Conservation (phyloP, 1,284 basidiomycete species). For the Ceratorhiza oryzae-sativae region DNA sequence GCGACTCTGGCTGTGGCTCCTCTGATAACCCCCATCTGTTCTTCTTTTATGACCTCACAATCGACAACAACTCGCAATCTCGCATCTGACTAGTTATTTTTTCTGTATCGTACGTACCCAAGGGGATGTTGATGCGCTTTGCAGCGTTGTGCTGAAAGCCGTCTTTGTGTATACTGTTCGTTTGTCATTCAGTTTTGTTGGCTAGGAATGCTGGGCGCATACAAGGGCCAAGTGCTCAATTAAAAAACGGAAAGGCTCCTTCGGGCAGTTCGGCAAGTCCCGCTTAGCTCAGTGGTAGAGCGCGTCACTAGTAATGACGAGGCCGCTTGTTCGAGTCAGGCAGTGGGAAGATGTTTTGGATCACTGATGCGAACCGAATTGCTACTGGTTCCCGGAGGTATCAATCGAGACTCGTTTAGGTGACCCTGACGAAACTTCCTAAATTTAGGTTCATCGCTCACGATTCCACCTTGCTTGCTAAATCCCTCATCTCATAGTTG, state of each 20-base stretch:
- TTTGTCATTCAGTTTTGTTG: slow-evolving; percentile 3
- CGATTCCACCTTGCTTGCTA: too few relatives aligned
- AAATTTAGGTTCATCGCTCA: too few relatives aligned
- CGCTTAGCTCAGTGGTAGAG: neutral
- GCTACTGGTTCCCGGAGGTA: too few relatives aligned
- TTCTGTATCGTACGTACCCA: slow-evolving; percentile 2
- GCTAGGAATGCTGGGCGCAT: too few relatives aligned
- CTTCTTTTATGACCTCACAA: neutral
- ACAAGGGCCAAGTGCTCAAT: neutral
- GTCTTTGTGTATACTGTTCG: slow-evolving; percentile 16
- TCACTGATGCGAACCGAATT: too few relatives aligned
- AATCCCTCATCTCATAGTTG: too few relatives aligned
- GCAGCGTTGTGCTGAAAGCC: neutral
- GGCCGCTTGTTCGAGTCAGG: neutral
- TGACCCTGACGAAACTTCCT: too few relatives aligned
- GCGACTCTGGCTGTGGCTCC: neutral
- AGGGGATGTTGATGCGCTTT: neutral
- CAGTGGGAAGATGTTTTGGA: neutral
- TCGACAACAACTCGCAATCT: neutral
- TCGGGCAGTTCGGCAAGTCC: neutral
- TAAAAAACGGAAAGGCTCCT: neutral
- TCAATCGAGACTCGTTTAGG: too few relatives aligned
- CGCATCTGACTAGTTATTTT: slow-evolving; percentile 19
- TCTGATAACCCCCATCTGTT: slow-evolving; percentile 3
- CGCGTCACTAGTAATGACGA: neutral